Conservation (phyloP, 2,329 filamentous ascomycete species). For the Penicillium sp. region DNA sequence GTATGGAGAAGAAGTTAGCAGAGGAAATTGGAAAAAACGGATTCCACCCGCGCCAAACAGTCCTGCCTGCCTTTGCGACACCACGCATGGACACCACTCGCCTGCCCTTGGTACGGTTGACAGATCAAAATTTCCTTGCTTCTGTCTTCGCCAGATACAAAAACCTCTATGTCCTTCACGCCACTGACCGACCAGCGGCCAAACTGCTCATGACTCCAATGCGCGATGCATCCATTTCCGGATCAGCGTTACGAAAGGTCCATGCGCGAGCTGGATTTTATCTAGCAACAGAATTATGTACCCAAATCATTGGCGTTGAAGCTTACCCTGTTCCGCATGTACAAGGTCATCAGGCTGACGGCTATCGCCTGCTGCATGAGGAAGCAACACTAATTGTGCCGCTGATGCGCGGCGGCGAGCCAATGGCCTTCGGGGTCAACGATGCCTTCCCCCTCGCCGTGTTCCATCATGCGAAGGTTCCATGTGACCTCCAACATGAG, state of each 20-base stretch:
- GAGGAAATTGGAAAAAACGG: conserved; percentile 42
- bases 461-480: conserved; percentile 49
- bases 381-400: conserved; percentile 53
- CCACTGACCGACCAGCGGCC: conserved; percentile 45
- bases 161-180: conserved; percentile 38
- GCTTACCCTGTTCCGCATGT: conserved; percentile 51
- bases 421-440: conserved; percentile 59
- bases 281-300: conserved; percentile 51
- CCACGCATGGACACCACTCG: conserved; percentile 44
- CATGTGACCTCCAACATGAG: conserved; percentile 42
- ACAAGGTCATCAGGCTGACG: conserved; percentile 45
- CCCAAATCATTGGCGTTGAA: conserved; percentile 49
- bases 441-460: conserved; percentile 52
- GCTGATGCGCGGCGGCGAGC: conserved; percentile 62
- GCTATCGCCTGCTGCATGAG: conserved; percentile 51
- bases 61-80: conserved; percentile 42
- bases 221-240: conserved; percentile 49
- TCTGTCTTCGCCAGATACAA: conserved; percentile 20
- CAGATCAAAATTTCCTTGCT: conserved; percentile 26
- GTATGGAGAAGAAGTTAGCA: conserved; percentile 51
- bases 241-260: conserved; percentile 48
- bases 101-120: conserved; percentile 46
- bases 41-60: conserved; percentile 46
- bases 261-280: conserved; percentile 54
- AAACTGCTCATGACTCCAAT: conserved; percentile 55